phyloP scores from a whole-genome alignment of 345 rosid genomes.

The Salix koriyanagi region DNA sequence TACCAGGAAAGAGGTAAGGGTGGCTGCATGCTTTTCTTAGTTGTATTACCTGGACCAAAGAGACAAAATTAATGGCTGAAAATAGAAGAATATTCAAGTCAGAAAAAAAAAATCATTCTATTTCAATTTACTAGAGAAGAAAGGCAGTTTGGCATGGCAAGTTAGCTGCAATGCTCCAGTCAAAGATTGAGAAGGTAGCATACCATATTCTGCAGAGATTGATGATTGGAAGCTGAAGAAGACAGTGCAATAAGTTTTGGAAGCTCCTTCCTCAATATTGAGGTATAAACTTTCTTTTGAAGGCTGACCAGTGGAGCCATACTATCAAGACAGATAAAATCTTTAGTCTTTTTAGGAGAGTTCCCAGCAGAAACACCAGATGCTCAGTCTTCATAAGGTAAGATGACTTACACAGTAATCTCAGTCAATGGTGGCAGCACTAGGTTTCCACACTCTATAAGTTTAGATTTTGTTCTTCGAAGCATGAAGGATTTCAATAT shows the following conservation, averaged over 20 bases:
- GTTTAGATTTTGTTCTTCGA: conserved; percentile 72
- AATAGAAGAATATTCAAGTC: neutral
- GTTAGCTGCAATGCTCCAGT: neutral
- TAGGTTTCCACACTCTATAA: conserved; percentile 64
- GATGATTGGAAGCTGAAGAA: conserved; percentile 55
- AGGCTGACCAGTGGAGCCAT: conserved; percentile 71
- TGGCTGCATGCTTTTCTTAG: conserved; percentile 91
- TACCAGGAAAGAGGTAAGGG: conserved; percentile 90
- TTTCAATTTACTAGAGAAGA: neutral
- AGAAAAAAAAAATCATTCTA: conserved; percentile 11
- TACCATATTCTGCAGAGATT: conserved; percentile 81
- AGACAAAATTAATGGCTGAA: neutral
- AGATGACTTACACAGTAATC: conserved; percentile 57
- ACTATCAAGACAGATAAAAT: conserved; percentile 35
- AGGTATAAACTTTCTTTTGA: conserved; percentile 70
- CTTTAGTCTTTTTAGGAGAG: no score
- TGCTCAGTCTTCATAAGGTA: no score
- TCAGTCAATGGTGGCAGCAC: conserved; percentile 80
- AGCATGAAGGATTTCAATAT: conserved; percentile 79
- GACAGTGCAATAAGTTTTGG: conserved; percentile 68
- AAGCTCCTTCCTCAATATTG: conserved; percentile 88
- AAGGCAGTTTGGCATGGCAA: neutral
- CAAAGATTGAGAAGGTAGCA: conserved; percentile 20
- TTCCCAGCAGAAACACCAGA: no score
- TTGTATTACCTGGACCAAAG: conserved; percentile 60